Percentiles rank a stretch among this genome's conserved stretches.
Evolutionary conservation across 768 basidiomycete species (phyloP).

Genomic region (Mycena amicta): DNA sequence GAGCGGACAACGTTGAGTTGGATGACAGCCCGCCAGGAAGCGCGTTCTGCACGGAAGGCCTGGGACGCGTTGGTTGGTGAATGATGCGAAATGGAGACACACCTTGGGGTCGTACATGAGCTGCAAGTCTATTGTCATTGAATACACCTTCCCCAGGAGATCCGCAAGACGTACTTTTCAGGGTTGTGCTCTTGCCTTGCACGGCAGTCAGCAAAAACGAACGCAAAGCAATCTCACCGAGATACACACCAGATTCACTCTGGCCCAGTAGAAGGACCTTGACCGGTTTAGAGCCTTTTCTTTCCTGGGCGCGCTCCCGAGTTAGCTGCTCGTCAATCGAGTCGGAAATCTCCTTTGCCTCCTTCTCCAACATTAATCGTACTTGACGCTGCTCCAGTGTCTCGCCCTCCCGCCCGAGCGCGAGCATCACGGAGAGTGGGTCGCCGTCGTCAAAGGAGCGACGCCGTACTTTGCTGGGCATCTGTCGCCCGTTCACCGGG

Average conservation of each 20-base stretch:
- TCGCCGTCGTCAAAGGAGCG: constrained; percentile 38
- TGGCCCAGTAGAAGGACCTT: constrained; percentile 72
- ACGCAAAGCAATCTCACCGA: too few relatives aligned
- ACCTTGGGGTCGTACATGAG: constrained; percentile 65
- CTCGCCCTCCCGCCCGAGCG: constrained; percentile 59
- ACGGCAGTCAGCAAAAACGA: background rate
- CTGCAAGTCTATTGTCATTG: constrained; percentile 52
- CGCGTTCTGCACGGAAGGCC: constrained; percentile 61
- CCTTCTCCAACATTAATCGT: constrained; percentile 49
- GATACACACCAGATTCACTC: constrained; percentile 74
- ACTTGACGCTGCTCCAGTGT: constrained; percentile 44
- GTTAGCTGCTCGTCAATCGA: constrained; percentile 67
- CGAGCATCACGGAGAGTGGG: constrained; percentile 49
- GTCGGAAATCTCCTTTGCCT: constrained; percentile 59
- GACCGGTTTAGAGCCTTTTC: constrained; percentile 49
- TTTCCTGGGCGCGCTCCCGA: constrained; percentile 48
- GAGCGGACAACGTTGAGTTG: constrained; percentile 74
- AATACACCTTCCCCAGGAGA: background rate
- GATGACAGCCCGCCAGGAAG: constrained; percentile 68
- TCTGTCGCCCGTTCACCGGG: too few relatives aligned
- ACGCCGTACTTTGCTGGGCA: constrained; percentile 18
- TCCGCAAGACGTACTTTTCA: constrained; percentile 62
- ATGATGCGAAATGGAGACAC: too few relatives aligned
- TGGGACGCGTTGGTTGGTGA: constrained; percentile 26
- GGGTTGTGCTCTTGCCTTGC: constrained; percentile 79